A percentile compares a stretch with the other conserved stretches of the same genome.
These are phyloP conservation scores for Clavariopsis aquatica DNA, from an alignment of 495 filamentous ascomycete species.

Conservation along the genomic window DNA sequence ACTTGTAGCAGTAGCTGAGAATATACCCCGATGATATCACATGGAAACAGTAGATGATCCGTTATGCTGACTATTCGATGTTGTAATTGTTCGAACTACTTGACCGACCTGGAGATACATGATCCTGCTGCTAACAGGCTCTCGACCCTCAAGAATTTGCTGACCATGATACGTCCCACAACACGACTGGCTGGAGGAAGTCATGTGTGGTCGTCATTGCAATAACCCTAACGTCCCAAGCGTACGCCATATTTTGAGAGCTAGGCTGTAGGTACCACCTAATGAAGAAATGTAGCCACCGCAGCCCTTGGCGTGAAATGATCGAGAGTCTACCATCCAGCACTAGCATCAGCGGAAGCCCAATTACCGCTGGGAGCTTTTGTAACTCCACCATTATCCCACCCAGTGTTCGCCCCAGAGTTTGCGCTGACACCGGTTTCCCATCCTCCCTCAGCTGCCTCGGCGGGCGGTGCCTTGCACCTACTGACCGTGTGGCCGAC, in stretches of 20 bases:
- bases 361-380: neutral
- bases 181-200: neutral
- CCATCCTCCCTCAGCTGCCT: constrained; percentile 14
- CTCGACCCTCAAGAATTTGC: neutral
- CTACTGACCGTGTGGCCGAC: constrained; percentile 30
- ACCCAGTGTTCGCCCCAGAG: constrained; percentile 2
- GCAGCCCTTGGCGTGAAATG: neutral
- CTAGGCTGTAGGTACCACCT: neutral
- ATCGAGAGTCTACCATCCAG: neutral
- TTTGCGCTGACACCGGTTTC: neutral
- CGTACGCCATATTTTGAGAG: neutral
- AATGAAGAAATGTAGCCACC: neutral
- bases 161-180: neutral
- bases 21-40: too few species aligned
- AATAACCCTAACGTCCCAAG: neutral
- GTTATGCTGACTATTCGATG: too few species aligned
- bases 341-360: neutral
- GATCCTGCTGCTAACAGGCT: neutral
- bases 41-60: too few species aligned
- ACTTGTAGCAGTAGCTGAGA: too few species aligned
- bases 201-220: neutral
- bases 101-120: neutral
- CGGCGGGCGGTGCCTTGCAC: constrained; percentile 22
- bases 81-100: neutral
- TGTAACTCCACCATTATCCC: constrained; percentile 1